Conservation (phyloP, 495 filamentous ascomycete species). For the Aspergillus ostianus region DNA sequence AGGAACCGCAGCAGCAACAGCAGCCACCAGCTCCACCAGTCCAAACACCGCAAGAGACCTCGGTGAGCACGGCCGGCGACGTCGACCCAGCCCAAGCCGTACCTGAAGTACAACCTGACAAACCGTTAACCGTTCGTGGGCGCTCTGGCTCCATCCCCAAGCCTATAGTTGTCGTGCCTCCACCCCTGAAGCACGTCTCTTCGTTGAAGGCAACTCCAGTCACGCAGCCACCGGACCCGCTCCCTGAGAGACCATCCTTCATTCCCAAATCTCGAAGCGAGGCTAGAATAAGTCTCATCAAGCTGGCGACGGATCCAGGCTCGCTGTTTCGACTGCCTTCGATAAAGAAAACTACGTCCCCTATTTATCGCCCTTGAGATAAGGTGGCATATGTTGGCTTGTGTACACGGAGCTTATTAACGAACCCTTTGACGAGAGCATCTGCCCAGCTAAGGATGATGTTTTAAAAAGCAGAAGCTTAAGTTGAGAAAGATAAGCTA, state of each 20-base stretch:
- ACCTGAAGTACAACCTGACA: not conserved
- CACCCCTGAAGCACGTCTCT: constrained; percentile 12
- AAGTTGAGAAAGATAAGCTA: too few relatives aligned
- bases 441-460: too few relatives aligned
- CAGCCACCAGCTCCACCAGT: not conserved
- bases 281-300: not conserved
- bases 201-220: constrained; percentile 12
- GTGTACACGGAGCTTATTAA: not conserved
- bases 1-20: not conserved
- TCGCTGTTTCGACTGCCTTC: constrained; percentile 15
- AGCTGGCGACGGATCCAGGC: not conserved
- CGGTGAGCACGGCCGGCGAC: not conserved
- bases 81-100: not conserved
- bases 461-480: too few relatives aligned
- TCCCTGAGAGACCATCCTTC: not conserved
- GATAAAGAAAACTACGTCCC: constrained; percentile 13
- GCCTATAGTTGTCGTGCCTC: constrained; percentile 17
- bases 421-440: too few relatives aligned
- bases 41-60: not conserved
- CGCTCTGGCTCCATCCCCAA: constrained; percentile 14
- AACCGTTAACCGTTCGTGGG: not conserved
- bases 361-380: not conserved
- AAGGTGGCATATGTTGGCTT: not conserved
- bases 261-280: not conserved
- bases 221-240: not conserved